Evolutionary conservation across 2,329 filamentous ascomycete genomes (phyloP).

Genomic region (Pseudogymnoascus sp.): DNA sequence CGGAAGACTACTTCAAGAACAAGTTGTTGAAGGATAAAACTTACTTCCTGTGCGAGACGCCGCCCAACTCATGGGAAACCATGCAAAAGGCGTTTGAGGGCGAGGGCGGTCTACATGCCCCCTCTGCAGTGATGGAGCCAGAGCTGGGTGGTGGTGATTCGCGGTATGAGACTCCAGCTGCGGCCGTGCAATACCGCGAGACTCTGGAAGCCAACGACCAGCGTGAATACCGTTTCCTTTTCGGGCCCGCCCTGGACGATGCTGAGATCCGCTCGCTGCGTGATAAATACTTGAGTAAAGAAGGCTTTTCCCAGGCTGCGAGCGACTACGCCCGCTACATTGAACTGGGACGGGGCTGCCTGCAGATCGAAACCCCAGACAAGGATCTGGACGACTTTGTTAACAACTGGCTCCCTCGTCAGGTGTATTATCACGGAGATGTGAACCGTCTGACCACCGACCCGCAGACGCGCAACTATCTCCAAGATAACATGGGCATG

Average conservation of each 20-base stretch:
- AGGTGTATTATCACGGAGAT: constrained; percentile 52
- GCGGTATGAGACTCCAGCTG: constrained; percentile 48
- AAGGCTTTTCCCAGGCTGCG: constrained; percentile 39
- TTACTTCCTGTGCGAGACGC: constrained; percentile 47
- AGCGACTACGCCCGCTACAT: constrained; percentile 45
- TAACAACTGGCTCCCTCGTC: constrained; percentile 52
- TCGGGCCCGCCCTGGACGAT: constrained; percentile 47
- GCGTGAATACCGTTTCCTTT: constrained; percentile 45
- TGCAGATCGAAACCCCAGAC: constrained; percentile 48
- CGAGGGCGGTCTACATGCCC: constrained; percentile 47
- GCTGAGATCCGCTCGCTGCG: constrained; percentile 41
- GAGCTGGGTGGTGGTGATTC: constrained; percentile 41
- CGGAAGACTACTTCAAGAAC: constrained; percentile 49
- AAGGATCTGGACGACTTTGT: constrained; percentile 49
- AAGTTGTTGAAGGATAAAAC: constrained; percentile 51
- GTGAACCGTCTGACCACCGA: constrained; percentile 52
- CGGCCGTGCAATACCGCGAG: constrained; percentile 45
- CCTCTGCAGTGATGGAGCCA: constrained; percentile 35
- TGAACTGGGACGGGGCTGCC: constrained; percentile 41
- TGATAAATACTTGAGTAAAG: constrained; percentile 41
- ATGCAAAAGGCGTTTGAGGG: constrained; percentile 47
- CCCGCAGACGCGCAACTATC: constrained; percentile 51
- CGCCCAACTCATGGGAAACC: constrained; percentile 45
- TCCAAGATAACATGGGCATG: constrained; percentile 57
- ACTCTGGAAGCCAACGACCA: constrained; percentile 34